phyloP scores from a whole-genome alignment of 2,329 filamentous ascomycete species.

The Gyromitra esculenta region DNA sequence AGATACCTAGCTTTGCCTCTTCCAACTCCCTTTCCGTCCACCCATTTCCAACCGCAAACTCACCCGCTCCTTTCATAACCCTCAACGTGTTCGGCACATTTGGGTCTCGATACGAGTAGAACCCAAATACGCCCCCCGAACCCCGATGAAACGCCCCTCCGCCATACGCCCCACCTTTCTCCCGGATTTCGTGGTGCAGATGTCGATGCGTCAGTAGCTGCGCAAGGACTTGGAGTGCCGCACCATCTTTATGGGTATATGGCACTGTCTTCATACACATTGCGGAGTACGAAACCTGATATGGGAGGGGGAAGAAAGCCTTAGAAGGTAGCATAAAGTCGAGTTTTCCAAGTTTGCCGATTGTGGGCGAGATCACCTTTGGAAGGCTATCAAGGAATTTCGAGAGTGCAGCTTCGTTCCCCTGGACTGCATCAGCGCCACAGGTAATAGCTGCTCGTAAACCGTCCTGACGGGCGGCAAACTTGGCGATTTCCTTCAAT shows the following conservation, averaged over 20 bases:
- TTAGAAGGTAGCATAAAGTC: slow-evolving; percentile 63
- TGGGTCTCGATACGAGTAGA: slow-evolving; percentile 96
- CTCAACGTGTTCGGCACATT: slow-evolving; percentile 88
- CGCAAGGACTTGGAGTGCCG: slow-evolving; percentile 85
- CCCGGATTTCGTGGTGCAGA: slow-evolving; percentile 94
- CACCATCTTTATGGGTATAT: slow-evolving; percentile 78
- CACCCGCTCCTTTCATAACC: slow-evolving; percentile 83
- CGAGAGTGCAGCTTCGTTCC: slow-evolving; percentile 76
- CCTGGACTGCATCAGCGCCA: slow-evolving; percentile 74
- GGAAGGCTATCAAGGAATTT: slow-evolving; percentile 75
- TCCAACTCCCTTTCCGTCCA: slow-evolving; percentile 89
- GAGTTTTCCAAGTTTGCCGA: slow-evolving; percentile 59
- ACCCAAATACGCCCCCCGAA: slow-evolving; percentile 86
- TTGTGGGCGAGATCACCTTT: slow-evolving; percentile 59
- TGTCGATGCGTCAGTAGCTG: slow-evolving; percentile 96
- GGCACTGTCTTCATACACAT: slow-evolving; percentile 83
- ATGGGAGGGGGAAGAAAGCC: slow-evolving; percentile 91
- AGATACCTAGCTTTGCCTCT: slow-evolving; percentile 94
- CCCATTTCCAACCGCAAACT: slow-evolving; percentile 80
- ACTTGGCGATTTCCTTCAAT: slow-evolving; percentile 67
- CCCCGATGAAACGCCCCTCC: slow-evolving; percentile 85
- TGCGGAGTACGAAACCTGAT: slow-evolving; percentile 95
- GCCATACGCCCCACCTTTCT: slow-evolving; percentile 96
- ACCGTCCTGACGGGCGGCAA: slow-evolving; percentile 51
- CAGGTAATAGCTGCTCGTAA: slow-evolving; percentile 83